Conservation (phyloP, 2,329 filamentous ascomycete genomes). For the Teratosphaeria viscida region DNA sequence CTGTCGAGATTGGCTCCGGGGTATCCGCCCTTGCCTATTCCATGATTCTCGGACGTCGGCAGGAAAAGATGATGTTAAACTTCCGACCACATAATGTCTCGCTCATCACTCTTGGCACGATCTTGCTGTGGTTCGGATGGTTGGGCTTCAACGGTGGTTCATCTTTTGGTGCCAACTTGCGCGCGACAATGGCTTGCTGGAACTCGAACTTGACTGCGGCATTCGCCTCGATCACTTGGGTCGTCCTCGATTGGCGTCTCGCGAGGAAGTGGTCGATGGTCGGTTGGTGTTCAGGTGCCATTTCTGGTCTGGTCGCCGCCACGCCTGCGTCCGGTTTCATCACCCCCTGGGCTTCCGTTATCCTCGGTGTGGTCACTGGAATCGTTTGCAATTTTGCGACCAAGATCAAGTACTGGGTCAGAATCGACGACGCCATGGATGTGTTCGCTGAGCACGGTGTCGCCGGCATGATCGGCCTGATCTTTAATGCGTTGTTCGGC, state of each 20-base stretch:
- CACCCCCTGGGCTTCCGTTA: slow-evolving; percentile 52
- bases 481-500: slow-evolving; percentile 66
- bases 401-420: slow-evolving; percentile 69
- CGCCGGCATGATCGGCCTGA: slow-evolving; percentile 69
- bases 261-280: slow-evolving; percentile 92
- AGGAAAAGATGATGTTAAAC: slow-evolving; percentile 99
- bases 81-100: slow-evolving; percentile 99
- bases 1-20: slow-evolving; percentile 93
- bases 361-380: slow-evolving; percentile 52
- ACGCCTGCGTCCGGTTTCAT: slow-evolving; percentile 77
- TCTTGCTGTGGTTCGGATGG: slow-evolving; percentile 98
- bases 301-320: slow-evolving; percentile 78
- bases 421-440: slow-evolving; percentile 79
- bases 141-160: slow-evolving; percentile 97
- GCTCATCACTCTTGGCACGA: slow-evolving; percentile 86
- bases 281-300: slow-evolving; percentile 82
- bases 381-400: slow-evolving; percentile 74
- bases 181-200: slow-evolving; percentile 95
- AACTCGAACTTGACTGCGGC: slow-evolving; percentile 90
- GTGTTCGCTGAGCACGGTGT: slow-evolving; percentile 84
- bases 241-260: slow-evolving; percentile 87
- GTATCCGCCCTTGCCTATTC: slow-evolving; percentile 91
- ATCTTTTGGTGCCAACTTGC: slow-evolving; percentile 63
- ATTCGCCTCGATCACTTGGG: slow-evolving; percentile 89
- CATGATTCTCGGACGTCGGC: slow-evolving; percentile 85